These are phyloP conservation scores for Amanita pseudoporphyria DNA, from an alignment of 768 basidiomycete species.

Conservation along the genomic window DNA sequence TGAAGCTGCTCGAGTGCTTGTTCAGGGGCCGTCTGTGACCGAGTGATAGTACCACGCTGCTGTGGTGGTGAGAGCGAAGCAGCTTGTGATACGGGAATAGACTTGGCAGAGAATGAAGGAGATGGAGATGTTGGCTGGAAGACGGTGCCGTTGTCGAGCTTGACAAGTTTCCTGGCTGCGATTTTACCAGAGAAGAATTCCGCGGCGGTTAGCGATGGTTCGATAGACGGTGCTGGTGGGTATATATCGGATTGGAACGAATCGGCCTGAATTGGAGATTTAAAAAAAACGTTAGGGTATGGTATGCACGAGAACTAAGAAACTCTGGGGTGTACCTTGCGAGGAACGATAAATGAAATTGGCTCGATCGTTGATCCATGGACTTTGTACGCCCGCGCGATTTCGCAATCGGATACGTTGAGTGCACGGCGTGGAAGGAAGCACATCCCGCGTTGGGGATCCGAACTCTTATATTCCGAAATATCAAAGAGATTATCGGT, in stretches of 20 bases:
- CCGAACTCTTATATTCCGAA: slow-evolving; percentile 79
- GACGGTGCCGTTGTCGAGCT: slow-evolving; percentile 59
- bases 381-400: slow-evolving; percentile 90
- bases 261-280: slow-evolving; percentile 50
- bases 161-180: slow-evolving; percentile 68
- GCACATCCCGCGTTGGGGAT: slow-evolving; percentile 95
- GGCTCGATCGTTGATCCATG: slow-evolving; percentile 69
- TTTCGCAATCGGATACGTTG: slow-evolving; percentile 87
- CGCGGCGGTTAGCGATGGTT: slow-evolving; percentile 69
- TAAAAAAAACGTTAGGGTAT: background rate
- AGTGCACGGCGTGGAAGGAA: slow-evolving; percentile 91
- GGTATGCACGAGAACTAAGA: slow-evolving; percentile 4
- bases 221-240: slow-evolving; percentile 79
- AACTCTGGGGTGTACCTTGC: slow-evolving; percentile 62
- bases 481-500: slow-evolving; percentile 69
- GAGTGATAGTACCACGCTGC: background rate
- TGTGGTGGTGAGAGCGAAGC: background rate
- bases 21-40: background rate
- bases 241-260: slow-evolving; percentile 97
- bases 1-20: background rate
- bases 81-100: slow-evolving; percentile 17
- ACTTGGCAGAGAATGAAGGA: slow-evolving; percentile 14
- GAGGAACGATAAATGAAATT: slow-evolving; percentile 90
- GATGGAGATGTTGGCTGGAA: slow-evolving; percentile 23
- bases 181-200: slow-evolving; percentile 88